phyloP scores from a whole-genome alignment of 192 early-diverging fungal genomes.

The Helicostylum pulchrum region DNA sequence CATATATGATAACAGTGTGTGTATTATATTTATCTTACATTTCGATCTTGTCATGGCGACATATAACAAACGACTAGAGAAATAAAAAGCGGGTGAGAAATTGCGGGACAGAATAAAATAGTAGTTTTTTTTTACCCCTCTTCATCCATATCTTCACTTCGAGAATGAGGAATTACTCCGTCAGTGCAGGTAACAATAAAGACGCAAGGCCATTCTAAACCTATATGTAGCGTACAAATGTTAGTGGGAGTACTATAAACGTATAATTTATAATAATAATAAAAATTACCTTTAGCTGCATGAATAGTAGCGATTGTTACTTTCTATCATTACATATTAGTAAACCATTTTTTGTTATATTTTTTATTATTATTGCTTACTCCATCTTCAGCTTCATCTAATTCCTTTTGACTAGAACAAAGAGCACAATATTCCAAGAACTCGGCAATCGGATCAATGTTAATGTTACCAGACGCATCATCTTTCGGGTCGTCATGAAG shows the following conservation, averaged over 20 bases:
- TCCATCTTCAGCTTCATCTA: slow-evolving; percentile 2
- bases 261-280: not conserved
- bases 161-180: slow-evolving; percentile 10
- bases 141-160: slow-evolving; percentile 13
- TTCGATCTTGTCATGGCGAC: slow-evolving; percentile 31
- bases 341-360: no score
- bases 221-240: not conserved
- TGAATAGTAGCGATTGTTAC: slow-evolving; percentile 25
- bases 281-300: slow-evolving; percentile 18
- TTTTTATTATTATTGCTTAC: not conserved
- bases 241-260: not conserved
- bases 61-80: slow-evolving; percentile 22
- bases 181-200: slow-evolving; percentile 26
- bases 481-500: not conserved
- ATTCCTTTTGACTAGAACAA: not conserved
- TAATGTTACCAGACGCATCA: no score
- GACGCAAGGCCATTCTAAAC: slow-evolving; percentile 33
- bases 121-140: slow-evolving; percentile 16
- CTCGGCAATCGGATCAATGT: not conserved
- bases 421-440: slow-evolving; percentile 19
- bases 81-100: not conserved
- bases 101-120: not conserved
- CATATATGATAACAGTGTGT: no score
- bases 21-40: slow-evolving; percentile 5
- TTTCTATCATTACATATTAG: not conserved